Conservation (phyloP, 208 protist genomes). For the Acanthamoeba culbertsoni region DNA sequence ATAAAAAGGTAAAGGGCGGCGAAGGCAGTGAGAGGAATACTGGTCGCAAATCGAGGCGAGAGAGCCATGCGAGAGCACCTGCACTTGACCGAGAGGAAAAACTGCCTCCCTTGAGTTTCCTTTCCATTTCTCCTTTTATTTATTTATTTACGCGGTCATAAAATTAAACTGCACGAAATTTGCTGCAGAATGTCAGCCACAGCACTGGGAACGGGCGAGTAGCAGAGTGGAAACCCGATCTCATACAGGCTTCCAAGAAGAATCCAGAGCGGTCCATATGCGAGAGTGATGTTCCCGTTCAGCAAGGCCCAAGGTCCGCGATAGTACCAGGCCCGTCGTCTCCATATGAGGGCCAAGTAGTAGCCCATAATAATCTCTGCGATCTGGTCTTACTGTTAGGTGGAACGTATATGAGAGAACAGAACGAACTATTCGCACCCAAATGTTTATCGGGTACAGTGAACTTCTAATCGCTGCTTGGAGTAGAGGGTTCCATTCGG, state of each 20-base stretch:
- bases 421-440: neutral
- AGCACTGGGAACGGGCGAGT: neutral
- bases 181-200: too few species aligned
- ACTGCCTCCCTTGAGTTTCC: too few species aligned
- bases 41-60: too few species aligned
- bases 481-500: neutral
- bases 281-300: slow-evolving; percentile 13
- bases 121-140: neutral
- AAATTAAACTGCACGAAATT: too few species aligned
- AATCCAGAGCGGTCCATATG: slow-evolving; percentile 2
- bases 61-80: too few species aligned
- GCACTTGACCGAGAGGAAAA: too few species aligned
- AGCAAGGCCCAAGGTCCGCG: neutral
- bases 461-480: neutral
- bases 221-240: neutral
- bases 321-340: neutral
- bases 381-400: neutral
- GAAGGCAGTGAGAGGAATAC: too few species aligned
- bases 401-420: neutral
- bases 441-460: neutral
- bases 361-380: neutral
- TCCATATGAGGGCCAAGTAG: neutral
- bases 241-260: neutral
- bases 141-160: neutral
- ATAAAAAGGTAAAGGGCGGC: too few species aligned